A percentile compares a stretch with the other conserved stretches of the same genome.
These are phyloP conservation scores for Colletotrichum trifolii DNA, from an alignment of 2,329 filamentous ascomycete genomes.

Conservation along the genomic window DNA sequence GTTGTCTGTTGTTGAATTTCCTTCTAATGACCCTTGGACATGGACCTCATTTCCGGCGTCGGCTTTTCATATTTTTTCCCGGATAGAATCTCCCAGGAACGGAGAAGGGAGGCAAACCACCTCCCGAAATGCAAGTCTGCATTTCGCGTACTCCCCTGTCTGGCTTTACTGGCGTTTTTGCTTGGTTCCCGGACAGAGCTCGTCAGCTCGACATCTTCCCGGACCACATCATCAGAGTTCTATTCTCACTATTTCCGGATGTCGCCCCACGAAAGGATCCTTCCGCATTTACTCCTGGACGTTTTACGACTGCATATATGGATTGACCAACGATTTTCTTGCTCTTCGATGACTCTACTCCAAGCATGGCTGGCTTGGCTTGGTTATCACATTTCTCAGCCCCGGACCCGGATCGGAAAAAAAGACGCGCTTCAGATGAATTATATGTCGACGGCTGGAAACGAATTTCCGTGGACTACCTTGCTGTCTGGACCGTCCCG, in stretches of 20 bases:
- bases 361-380: slow-evolving; percentile 32
- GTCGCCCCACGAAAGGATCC: slow-evolving; percentile 27
- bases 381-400: slow-evolving; percentile 16
- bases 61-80: slow-evolving; percentile 34
- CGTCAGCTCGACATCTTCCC: slow-evolving; percentile 15
- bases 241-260: slow-evolving; percentile 20
- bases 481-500: slow-evolving; percentile 37
- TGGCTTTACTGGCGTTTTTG: slow-evolving; percentile 33
- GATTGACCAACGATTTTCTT: slow-evolving; percentile 36
- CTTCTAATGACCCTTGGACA: slow-evolving; percentile 36
- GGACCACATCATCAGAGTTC: slow-evolving; percentile 17
- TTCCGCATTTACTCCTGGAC: slow-evolving; percentile 33
- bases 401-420: slow-evolving; percentile 35
- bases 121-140: slow-evolving; percentile 38
- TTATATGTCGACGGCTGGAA: slow-evolving; percentile 17
- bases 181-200: slow-evolving; percentile 17
- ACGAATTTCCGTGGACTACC: slow-evolving; percentile 20
- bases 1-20: slow-evolving; percentile 34
- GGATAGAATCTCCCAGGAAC: slow-evolving; percentile 34
- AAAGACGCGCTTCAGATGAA: slow-evolving; percentile 23
- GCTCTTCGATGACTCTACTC: slow-evolving; percentile 25
- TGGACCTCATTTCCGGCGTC: slow-evolving; percentile 37
- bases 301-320: slow-evolving; percentile 39
- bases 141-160: slow-evolving; percentile 32
- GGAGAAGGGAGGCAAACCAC: slow-evolving; percentile 25